Evolutionary conservation across 2,329 filamentous ascomycete genomes (phyloP).

Genomic region (Xylariales sp.): DNA sequence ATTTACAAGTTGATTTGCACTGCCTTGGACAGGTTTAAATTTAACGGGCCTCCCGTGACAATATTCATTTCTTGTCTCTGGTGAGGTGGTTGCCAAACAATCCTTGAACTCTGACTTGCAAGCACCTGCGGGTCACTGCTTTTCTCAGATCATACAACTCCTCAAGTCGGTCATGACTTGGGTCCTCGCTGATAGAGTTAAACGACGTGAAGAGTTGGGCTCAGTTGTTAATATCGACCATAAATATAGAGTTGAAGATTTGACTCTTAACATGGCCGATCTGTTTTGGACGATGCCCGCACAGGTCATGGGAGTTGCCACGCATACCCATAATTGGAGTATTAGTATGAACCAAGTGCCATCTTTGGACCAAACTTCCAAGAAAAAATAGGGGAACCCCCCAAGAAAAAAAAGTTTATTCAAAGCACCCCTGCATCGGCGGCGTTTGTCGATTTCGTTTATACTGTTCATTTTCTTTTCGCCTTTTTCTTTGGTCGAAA

Average conservation of each 20-base stretch:
- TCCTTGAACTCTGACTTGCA: slow-evolving; percentile 48
- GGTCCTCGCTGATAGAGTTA: slow-evolving; percentile 59
- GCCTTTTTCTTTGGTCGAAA: slow-evolving; percentile 14
- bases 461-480: slow-evolving; percentile 19
- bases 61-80: slow-evolving; percentile 69
- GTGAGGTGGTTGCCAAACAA: slow-evolving; percentile 62
- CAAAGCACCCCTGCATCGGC: too few relatives aligned
- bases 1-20: slow-evolving; percentile 43
- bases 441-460: slow-evolving; percentile 16
- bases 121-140: slow-evolving; percentile 53
- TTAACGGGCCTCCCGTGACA: slow-evolving; percentile 68
- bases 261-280: slow-evolving; percentile 67
- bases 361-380: too few relatives aligned
- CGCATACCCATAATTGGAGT: slow-evolving; percentile 37
- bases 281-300: slow-evolving; percentile 63
- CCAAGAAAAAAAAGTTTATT: too few relatives aligned
- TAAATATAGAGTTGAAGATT: slow-evolving; percentile 57
- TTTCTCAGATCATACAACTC: slow-evolving; percentile 55
- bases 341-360: slow-evolving; percentile 25
- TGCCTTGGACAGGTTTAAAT: slow-evolving; percentile 69
- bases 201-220: slow-evolving; percentile 62
- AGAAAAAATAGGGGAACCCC: too few relatives aligned
- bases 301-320: slow-evolving; percentile 36
- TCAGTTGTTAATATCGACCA: slow-evolving; percentile 66
- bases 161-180: slow-evolving; percentile 57